These are phyloP conservation scores for Rosa rugosa DNA, from an alignment of 306 rosid genomes.

Conservation along the genomic window DNA sequence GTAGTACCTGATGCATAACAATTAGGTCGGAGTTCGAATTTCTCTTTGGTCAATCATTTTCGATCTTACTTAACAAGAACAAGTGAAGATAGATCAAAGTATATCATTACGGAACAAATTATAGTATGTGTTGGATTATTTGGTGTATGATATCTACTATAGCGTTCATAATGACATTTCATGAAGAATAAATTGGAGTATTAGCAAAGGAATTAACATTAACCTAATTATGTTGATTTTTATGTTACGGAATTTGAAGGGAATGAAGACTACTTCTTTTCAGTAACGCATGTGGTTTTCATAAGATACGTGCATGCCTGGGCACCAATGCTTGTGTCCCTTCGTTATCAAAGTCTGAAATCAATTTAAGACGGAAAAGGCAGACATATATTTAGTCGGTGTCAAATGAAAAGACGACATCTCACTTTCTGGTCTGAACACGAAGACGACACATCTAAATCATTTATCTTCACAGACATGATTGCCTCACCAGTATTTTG, in stretches of 20 bases:
- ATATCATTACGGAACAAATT: no score
- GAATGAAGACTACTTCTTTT: not conserved
- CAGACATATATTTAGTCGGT: not conserved
- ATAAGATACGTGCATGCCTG: not conserved
- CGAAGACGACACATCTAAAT: not conserved
- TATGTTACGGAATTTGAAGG: not conserved
- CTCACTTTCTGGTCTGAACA: not conserved
- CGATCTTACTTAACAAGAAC: not conserved
- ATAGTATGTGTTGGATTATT: no score
- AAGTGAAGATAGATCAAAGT: not conserved
- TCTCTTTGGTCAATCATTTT: not conserved
- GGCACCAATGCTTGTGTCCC: not conserved
- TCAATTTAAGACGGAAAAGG: not conserved
- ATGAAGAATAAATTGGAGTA: not conserved
- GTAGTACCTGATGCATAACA: not conserved
- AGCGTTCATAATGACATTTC: not conserved
- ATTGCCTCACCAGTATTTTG: not conserved
- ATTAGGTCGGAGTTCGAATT: not conserved
- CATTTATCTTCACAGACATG: not conserved
- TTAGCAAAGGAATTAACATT: constrained; percentile 8
- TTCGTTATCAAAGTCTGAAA: not conserved
- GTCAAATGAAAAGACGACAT: not conserved
- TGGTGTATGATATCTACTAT: constrained; percentile 7
- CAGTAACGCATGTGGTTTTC: not conserved
- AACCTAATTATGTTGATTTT: not conserved